A percentile compares a stretch with the other conserved stretches of the same genome.
Evolutionary conservation across 1,284 basidiomycete genomes (phyloP).

Genomic region (Apiotrichum gamsii): DNA sequence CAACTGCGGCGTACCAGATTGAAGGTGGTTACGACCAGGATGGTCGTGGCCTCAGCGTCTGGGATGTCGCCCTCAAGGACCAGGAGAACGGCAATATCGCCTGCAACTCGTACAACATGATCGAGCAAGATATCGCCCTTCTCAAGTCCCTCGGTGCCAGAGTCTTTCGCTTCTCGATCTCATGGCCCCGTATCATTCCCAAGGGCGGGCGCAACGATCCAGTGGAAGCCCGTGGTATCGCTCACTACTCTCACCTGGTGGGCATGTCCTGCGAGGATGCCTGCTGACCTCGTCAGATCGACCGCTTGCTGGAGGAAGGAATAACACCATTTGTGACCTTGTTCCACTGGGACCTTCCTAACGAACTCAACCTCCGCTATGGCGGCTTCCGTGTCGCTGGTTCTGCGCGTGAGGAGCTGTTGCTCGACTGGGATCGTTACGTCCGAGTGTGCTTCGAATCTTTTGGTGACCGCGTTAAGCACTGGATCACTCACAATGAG

Average conservation of each 20-base stretch:
- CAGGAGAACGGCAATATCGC: constrained; percentile 18
- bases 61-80: constrained; percentile 54
- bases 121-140: constrained; percentile 63
- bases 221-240: constrained; percentile 53
- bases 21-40: constrained; percentile 16
- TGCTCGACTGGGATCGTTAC: no score
- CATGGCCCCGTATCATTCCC: constrained; percentile 68
- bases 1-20: constrained; percentile 54
- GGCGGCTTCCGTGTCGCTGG: constrained; percentile 61
- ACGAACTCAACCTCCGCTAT: constrained; percentile 61
- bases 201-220: constrained; percentile 39
- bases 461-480: constrained; percentile 65
- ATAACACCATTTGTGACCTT: constrained; percentile 31
- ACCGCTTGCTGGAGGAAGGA: constrained; percentile 57
- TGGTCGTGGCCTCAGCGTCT: constrained; percentile 18
- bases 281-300: no score
- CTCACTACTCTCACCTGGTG: constrained; percentile 53
- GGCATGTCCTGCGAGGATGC: no score
- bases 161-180: constrained; percentile 58
- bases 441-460: constrained; percentile 64
- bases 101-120: constrained; percentile 46
- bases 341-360: constrained; percentile 61
- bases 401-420: constrained; percentile 25
- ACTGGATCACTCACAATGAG: constrained; percentile 54
- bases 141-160: constrained; percentile 56